Conservation (phyloP, 2,329 filamentous ascomycete species). For the Alternaria consortialis region DNA sequence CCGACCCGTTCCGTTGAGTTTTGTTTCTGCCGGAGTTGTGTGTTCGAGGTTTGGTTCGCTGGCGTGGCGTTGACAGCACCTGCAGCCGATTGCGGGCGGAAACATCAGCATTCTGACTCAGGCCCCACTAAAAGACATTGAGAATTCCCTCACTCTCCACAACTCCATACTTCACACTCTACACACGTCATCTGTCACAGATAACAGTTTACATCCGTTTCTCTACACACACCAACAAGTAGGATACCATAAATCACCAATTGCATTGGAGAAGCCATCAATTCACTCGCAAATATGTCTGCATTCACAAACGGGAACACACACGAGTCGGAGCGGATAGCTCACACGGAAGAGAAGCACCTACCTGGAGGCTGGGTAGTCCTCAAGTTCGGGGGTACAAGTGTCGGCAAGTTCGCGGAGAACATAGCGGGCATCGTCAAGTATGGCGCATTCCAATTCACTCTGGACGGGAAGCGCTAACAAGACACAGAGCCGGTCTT, state of each 20-base stretch:
- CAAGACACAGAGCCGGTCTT: conserved; percentile 64
- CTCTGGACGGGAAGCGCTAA: conserved; percentile 20
- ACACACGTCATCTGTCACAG: conserved; percentile 7
- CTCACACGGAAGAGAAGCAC: conserved; percentile 57
- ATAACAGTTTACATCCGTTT: not conserved
- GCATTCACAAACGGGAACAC: conserved; percentile 44
- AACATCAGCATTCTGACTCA: conserved; percentile 24
- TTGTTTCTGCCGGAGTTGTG: conserved; percentile 1
- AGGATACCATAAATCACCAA: not conserved
- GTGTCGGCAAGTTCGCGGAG: conserved; percentile 88
- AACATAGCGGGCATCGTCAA: conserved; percentile 70
- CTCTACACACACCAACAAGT: not conserved
- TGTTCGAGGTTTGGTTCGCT: conserved; percentile 1
- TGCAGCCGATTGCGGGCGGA: conserved; percentile 17
- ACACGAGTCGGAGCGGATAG: conserved; percentile 50
- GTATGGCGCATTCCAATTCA: conserved; percentile 34
- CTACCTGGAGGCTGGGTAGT: conserved; percentile 76
- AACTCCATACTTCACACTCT: conserved; percentile 17
- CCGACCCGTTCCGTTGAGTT: conserved; percentile 6
- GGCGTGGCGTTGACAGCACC: conserved; percentile 9
- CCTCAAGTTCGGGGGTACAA: conserved; percentile 95
- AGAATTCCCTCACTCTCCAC: conserved; percentile 20
- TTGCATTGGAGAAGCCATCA: conserved; percentile 2
- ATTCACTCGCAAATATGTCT: conserved; percentile 32
- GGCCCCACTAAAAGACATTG: conserved; percentile 18